Percentiles rank a stretch among this genome's conserved stretches.
phyloP scores from a whole-genome alignment of 129 eudicot species.

The Chrysanthemum makinoi region DNA sequence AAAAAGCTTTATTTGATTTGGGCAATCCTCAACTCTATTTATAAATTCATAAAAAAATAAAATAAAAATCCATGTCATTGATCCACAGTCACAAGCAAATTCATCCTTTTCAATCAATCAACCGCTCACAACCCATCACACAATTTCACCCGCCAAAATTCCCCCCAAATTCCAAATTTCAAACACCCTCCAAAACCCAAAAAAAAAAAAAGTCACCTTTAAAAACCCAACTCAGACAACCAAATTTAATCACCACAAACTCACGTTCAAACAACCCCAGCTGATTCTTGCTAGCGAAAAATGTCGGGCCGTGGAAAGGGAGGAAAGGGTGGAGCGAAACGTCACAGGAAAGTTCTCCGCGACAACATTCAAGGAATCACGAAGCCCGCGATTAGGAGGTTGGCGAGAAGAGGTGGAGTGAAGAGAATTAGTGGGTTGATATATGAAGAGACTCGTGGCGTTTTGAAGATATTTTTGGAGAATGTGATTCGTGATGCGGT shows the following conservation, averaged over 20 bases:
- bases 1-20: too few relatives aligned
- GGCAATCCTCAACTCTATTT: too few relatives aligned
- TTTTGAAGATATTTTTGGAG: constrained; percentile 34
- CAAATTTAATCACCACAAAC: neutral
- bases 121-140: constrained; percentile 9
- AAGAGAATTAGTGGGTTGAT: constrained; percentile 38
- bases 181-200: neutral
- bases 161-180: neutral
- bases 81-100: neutral
- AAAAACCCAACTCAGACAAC: constrained; percentile 4
- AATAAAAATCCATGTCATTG: constrained; percentile 13
- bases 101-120: neutral
- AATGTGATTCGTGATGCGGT: constrained; percentile 35
- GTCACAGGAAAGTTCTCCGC: constrained; percentile 34
- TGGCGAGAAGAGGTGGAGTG: constrained; percentile 39
- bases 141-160: constrained; percentile 21
- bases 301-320: constrained; percentile 43
- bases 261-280: constrained; percentile 1
- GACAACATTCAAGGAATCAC: constrained; percentile 40
- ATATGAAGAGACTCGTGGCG: constrained; percentile 32
- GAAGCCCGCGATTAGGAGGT: constrained; percentile 33
- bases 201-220: neutral
- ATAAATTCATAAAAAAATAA: neutral
- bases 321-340: constrained; percentile 32
- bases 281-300: neutral